Conservation (phyloP, 2,329 filamentous ascomycete species). For the Achaetomium macrosporum region DNA sequence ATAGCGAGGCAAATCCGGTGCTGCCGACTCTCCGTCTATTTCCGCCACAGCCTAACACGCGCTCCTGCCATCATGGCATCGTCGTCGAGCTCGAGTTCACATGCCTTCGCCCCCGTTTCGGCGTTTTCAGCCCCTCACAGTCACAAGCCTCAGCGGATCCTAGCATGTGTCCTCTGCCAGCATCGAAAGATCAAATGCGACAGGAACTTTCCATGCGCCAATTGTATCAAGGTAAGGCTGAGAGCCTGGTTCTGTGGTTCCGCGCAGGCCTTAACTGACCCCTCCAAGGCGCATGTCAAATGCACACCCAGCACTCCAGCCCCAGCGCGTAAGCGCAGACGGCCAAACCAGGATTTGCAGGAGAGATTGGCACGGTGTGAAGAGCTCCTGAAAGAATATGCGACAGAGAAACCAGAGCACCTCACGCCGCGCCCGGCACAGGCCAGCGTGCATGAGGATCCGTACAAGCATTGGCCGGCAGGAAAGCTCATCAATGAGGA, state of each 20-base stretch:
- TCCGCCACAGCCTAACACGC: too few species aligned
- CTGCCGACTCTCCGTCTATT: too few species aligned
- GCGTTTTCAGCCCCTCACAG: neutral
- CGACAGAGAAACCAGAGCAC: constrained; percentile 28
- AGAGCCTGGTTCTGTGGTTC: neutral
- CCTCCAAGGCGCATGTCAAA: constrained; percentile 48
- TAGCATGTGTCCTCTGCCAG: constrained; percentile 54
- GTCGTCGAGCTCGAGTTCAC: constrained; percentile 9
- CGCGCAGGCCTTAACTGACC: constrained; percentile 4
- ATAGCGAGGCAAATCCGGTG: too few species aligned
- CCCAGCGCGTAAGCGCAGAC: constrained; percentile 52
- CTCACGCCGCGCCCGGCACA: constrained; percentile 8
- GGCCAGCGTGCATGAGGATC: constrained; percentile 29
- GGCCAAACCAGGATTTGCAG: constrained; percentile 57
- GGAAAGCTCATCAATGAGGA: constrained; percentile 53
- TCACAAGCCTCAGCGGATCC: constrained; percentile 39
- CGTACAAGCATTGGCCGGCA: constrained; percentile 33
- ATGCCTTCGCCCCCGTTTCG: neutral
- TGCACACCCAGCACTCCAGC: constrained; percentile 57
- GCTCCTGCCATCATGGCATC: constrained; percentile 7
- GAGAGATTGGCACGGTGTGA: constrained; percentile 55
- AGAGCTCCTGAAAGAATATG: constrained; percentile 53
- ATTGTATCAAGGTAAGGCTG: constrained; percentile 50
- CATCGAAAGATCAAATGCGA: constrained; percentile 60
- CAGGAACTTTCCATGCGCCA: constrained; percentile 52